A percentile compares a stretch with the other conserved stretches of the same genome.
phyloP scores from a whole-genome alignment of 805 yeast species.

The Clavispora fructus region DNA sequence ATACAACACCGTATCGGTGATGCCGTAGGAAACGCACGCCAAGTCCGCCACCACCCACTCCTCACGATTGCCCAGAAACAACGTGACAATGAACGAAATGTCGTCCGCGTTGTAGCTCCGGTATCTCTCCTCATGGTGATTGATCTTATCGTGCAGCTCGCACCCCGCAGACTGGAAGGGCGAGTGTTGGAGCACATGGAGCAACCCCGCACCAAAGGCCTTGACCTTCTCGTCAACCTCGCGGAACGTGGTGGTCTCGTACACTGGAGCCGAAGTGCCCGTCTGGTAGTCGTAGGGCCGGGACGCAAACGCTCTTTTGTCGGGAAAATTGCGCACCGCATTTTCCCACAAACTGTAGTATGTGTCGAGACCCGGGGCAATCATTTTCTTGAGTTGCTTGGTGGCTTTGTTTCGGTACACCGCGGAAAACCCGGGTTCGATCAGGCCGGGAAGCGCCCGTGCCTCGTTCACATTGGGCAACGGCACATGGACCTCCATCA shows the following conservation, averaged over 20 bases:
- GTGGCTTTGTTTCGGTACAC: conserved; percentile 40
- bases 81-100: conserved; percentile 44
- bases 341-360: conserved; percentile 41
- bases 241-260: conserved; percentile 23
- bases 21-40: conserved; percentile 39
- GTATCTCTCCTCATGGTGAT: conserved; percentile 11
- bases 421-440: conserved; percentile 44
- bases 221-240: conserved; percentile 27
- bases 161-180: conserved; percentile 15
- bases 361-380: conserved; percentile 44
- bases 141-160: conserved; percentile 20
- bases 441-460: conserved; percentile 32
- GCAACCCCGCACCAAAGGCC: conserved; percentile 37
- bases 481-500: conserved; percentile 14
- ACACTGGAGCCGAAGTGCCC: conserved; percentile 28
- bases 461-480: conserved; percentile 8
- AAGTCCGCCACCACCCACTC: conserved; percentile 71
- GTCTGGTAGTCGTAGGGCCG: conserved; percentile 25
- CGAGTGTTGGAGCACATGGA: conserved; percentile 19
- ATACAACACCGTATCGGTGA: conserved; percentile 36
- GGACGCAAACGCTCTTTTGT: conserved; percentile 42
- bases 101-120: conserved; percentile 7
- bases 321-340: conserved; percentile 30
- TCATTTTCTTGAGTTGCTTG: conserved; percentile 25
- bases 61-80: conserved; percentile 53